Percentiles rank a stretch among this genome's conserved stretches.
phyloP scores from a whole-genome alignment of 2,329 filamentous ascomycete species.

The Neopestalotiopsis rosae region DNA sequence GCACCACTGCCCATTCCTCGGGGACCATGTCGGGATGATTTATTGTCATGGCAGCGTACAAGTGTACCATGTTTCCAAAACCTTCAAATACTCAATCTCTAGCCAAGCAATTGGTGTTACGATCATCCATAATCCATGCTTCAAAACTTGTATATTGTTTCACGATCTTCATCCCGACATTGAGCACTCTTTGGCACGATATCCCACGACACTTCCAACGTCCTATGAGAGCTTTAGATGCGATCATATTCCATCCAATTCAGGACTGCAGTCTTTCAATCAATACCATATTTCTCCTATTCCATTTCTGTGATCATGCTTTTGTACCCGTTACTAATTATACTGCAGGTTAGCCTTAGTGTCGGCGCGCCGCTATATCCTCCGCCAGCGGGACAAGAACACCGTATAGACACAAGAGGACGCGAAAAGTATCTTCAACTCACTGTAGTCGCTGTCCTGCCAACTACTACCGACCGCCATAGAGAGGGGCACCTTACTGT shows the following conservation, averaged over 20 bases:
- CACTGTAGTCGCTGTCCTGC: constrained; percentile 8
- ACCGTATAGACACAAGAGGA: constrained; percentile 2
- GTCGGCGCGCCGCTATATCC: constrained; percentile 25
- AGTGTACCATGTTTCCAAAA: not conserved
- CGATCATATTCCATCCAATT: not conserved
- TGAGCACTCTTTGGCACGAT: not conserved
- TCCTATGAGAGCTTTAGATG: not conserved
- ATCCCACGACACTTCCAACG: not conserved
- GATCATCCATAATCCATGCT: not conserved
- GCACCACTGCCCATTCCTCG: constrained; percentile 6
- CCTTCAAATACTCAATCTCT: not conserved
- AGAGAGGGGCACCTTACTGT: constrained; percentile 29
- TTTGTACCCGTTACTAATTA: constrained; percentile 32
- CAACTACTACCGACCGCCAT: constrained; percentile 21
- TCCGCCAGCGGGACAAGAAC: constrained; percentile 14
- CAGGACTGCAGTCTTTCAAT: not conserved
- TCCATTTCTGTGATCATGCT: constrained; percentile 25
- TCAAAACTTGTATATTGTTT: not conserved
- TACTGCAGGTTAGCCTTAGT: constrained; percentile 31
- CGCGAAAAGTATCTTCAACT: constrained; percentile 25
- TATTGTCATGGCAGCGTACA: not conserved
- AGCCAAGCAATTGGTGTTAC: not conserved
- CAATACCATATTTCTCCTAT: not conserved
- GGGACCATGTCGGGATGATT: not conserved
- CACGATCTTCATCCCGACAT: not conserved